Base-by-base conservation (phyloP, 2,329 filamentous ascomycete species). In the Apiospora pterosperma region DNA sequence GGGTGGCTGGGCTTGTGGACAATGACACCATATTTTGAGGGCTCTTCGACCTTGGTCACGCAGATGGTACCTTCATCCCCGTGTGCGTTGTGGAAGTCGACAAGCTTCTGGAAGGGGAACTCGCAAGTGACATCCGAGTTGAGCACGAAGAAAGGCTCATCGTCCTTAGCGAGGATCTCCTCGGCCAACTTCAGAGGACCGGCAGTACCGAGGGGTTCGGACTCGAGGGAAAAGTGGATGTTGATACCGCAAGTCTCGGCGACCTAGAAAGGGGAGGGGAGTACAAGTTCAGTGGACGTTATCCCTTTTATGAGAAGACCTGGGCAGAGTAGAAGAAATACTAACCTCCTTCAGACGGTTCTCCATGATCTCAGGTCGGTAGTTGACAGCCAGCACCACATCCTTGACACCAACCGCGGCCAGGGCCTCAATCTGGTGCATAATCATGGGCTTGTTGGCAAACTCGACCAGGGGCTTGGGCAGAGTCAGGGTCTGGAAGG, bases 81-180 rank as follows among this genome's bases (percentile, higher is more conserved):
- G 80, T 99, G 96, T 65, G 83, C 81, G 81, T 92, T 95, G 88
- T 98, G 96, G 88, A 97, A 98, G 23, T 89, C 89, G 67, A 92
- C 92, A 62, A 98, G 88, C 73, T 97, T 86, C 78, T 92, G 84
- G 84, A 99, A 97, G 64, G 95, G 96, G 79, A 95, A 98, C 72
- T 98, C 94, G 88, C 95, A 99, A 78, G 97, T 98, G 75, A 99
- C 90, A 76, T 99, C 95, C 63, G 93, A 96, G 86, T 99, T 99
- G 73, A 99, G 90, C 63, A 99, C 96, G 80, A 99, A 98, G 85
- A 98, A 98, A 63, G 96, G 96, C 28, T 88, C 84, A 78, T 97
- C 92, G 77, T 97, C 94, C 83, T 98, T 98, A 77, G 87, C 91
- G 63, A 99, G 87, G 72, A 95, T 93, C 76, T 90, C 88, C 82